phyloP scores from a whole-genome alignment of 257 asterid genomes.

The Fraxinus americana region DNA sequence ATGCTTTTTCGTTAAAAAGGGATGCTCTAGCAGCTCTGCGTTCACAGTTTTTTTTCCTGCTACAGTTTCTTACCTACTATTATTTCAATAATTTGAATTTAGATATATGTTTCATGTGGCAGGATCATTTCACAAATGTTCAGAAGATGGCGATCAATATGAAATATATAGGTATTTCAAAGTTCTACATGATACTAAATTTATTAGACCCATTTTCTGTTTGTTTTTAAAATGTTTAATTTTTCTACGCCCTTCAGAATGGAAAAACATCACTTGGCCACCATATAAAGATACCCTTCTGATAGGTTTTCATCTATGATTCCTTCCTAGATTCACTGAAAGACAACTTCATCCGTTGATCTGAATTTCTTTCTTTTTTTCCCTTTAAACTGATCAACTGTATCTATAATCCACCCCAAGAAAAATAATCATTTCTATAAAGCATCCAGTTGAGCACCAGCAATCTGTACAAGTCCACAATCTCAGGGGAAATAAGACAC shows the following conservation, averaged over 20 bases:
- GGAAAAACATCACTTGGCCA: not conserved
- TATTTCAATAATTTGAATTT: slow-evolving; percentile 18
- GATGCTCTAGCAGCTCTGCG: not conserved
- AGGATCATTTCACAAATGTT: slow-evolving; percentile 84
- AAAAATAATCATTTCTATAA: too few species aligned
- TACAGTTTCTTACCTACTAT: slow-evolving; percentile 8
- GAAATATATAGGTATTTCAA: slow-evolving; percentile 83
- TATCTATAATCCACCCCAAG: not conserved
- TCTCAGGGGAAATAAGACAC: not conserved
- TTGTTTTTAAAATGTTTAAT: slow-evolving; percentile 2
- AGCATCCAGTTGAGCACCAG: not conserved
- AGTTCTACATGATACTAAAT: not conserved
- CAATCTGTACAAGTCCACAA: not conserved
- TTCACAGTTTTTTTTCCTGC: too few species aligned
- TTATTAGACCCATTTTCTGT: not conserved
- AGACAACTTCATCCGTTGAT: not conserved
- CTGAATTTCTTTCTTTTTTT: not conserved
- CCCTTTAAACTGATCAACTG: not conserved
- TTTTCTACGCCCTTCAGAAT: not conserved
- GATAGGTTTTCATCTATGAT: not conserved
- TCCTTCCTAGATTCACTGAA: not conserved
- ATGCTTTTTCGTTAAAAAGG: not conserved
- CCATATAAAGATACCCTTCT: not conserved
- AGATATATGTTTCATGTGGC: slow-evolving; percentile 33
- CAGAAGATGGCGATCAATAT: slow-evolving; percentile 68